A percentile compares a stretch with the other conserved stretches of the same genome.
These are phyloP conservation scores for Beta macrorhiza DNA, from an alignment of 179 eudicot genomes.

Conservation along the genomic window DNA sequence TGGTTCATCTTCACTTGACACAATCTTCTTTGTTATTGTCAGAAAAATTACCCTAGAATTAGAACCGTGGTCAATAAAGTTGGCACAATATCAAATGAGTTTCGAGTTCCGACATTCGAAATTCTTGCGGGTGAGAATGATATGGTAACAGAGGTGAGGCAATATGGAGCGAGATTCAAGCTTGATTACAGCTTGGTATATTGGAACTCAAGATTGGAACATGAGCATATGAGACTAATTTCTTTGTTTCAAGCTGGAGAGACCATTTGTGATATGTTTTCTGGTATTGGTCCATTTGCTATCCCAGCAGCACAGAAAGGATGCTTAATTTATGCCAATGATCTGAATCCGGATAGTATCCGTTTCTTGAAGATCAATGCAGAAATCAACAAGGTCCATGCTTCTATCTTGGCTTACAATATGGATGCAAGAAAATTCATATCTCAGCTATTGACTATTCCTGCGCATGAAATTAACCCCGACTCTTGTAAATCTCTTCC, in stretches of 20 bases:
- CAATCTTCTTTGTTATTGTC: constrained; percentile 25
- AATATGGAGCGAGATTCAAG: constrained; percentile 86
- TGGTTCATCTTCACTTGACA: constrained; percentile 26
- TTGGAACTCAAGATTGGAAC: constrained; percentile 98
- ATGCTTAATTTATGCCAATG: constrained; percentile 88
- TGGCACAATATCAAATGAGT: constrained; percentile 79
- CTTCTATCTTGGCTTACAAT: constrained; percentile 56
- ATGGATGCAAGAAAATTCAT: constrained; percentile 86
- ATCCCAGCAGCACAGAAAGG: constrained; percentile 97
- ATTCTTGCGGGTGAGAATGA: constrained; percentile 78
- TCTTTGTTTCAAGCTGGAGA: constrained; percentile 75
- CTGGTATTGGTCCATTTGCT: constrained; percentile 97
- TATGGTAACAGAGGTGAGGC: constrained; percentile 92
- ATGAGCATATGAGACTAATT: constrained; percentile 87
- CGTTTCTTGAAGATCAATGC: constrained; percentile 76
- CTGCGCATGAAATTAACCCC: constrained; percentile 37
- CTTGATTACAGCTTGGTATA: constrained; percentile 93
- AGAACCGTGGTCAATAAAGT: constrained; percentile 86
- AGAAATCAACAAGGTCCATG: constrained; percentile 74
- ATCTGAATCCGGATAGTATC: constrained; percentile 87
- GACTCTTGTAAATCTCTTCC: constrained; percentile 32
- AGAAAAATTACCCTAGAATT: constrained; percentile 93
- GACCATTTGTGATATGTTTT: constrained; percentile 89
- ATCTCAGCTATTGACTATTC: constrained; percentile 55
- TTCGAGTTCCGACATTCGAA: constrained; percentile 93